Evolutionary conservation across 129 eudicot species (phyloP).

Genomic region (Chrysanthemum lavandulifolium): DNA sequence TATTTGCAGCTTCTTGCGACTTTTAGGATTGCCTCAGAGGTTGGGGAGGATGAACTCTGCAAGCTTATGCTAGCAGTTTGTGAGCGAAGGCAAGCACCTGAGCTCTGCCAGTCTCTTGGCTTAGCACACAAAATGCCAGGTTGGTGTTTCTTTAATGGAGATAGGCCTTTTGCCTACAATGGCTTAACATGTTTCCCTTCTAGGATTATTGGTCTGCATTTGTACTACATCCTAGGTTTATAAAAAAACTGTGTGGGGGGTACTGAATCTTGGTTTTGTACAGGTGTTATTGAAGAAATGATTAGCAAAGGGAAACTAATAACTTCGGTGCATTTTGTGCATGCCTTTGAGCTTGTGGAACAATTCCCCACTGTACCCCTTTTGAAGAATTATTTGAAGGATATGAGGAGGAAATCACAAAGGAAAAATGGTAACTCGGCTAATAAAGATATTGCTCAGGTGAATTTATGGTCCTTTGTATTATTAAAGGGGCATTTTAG

Average conservation of each 20-base stretch:
- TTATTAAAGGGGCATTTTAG: too few species aligned
- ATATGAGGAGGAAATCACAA: constrained; percentile 53
- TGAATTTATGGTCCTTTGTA: constrained; percentile 2
- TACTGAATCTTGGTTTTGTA: constrained; percentile 9
- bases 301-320: constrained; percentile 41
- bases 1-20: constrained; percentile 56
- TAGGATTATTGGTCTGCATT: background rate
- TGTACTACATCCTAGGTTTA: background rate
- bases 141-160: constrained; percentile 47
- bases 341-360: constrained; percentile 51
- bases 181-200: too few species aligned
- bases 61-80: constrained; percentile 53
- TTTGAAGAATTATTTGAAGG: constrained; percentile 51
- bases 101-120: constrained; percentile 68
- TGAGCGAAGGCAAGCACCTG: constrained; percentile 58
- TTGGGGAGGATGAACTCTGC: constrained; percentile 65
- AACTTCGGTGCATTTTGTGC: constrained; percentile 52
- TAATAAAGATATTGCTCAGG: constrained; percentile 34
- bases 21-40: constrained; percentile 60
- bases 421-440: constrained; percentile 34
- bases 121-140: constrained; percentile 66
- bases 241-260: background rate
- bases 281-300: constrained; percentile 51
- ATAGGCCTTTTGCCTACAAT: constrained; percentile 16
- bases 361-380: constrained; percentile 46